phyloP scores from a whole-genome alignment of 2,329 filamentous ascomycete genomes.

The Cercospora sp. region DNA sequence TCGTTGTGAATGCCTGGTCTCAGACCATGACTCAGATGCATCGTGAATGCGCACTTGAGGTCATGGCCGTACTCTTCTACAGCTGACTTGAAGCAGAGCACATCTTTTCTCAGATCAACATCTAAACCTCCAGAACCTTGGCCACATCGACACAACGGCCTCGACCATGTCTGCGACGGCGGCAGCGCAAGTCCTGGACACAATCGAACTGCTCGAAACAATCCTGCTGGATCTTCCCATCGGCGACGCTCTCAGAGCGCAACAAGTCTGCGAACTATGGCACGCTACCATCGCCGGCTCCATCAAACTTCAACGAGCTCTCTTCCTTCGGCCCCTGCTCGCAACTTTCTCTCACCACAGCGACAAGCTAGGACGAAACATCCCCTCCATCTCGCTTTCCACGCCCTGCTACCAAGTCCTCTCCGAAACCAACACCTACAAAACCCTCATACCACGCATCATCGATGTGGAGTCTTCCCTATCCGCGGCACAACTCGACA shows the following conservation, averaged over 20 bases:
- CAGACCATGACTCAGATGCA: background rate
- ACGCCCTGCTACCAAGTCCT: conserved; percentile 8
- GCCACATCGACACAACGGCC: background rate
- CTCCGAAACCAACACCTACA: background rate
- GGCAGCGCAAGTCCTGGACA: conserved; percentile 12
- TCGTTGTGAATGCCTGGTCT: background rate
- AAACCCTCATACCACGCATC: background rate
- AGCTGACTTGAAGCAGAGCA: background rate
- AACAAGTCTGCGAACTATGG: conserved; percentile 30
- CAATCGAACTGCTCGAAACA: conserved; percentile 37
- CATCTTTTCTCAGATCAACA: background rate
- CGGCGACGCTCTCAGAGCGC: conserved; percentile 26
- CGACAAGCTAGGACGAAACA: background rate
- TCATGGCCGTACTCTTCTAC: background rate
- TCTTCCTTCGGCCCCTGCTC: conserved; percentile 29
- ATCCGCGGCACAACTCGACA: background rate
- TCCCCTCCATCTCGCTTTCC: conserved; percentile 3
- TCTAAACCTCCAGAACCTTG: background rate
- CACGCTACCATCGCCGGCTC: conserved; percentile 25
- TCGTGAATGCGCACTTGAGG: background rate
- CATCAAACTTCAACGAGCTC: conserved; percentile 27
- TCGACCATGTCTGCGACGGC: background rate
- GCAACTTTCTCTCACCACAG: background rate
- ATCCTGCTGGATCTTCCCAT: conserved; percentile 35
- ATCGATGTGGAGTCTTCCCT: background rate